Evolutionary conservation across 202 grass and related monocot genomes (phyloP).

Genomic region (Digitaria exilis): DNA sequence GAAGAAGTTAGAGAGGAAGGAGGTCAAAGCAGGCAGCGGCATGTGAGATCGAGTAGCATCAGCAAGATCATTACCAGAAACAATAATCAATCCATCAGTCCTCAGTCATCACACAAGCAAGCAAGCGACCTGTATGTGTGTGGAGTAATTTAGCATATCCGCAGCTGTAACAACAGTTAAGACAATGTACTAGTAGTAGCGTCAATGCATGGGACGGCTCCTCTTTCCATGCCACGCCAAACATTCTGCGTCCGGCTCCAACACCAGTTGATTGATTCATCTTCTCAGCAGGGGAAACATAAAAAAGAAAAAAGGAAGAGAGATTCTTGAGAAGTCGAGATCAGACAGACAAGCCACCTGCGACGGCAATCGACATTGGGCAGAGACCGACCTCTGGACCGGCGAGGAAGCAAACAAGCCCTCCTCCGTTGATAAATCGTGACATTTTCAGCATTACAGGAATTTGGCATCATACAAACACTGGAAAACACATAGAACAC

Average conservation of each 20-base stretch:
- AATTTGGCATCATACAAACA: too few species aligned
- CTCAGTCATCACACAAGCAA: neutral
- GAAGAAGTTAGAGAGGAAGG: too few species aligned
- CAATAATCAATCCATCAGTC: neutral
- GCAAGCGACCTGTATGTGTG: too few species aligned
- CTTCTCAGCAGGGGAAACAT: neutral
- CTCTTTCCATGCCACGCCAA: slow-evolving; percentile 8
- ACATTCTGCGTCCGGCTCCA: slow-evolving; percentile 16
- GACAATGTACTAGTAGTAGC: neutral
- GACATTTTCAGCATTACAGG: too few species aligned
- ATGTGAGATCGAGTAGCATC: too few species aligned
- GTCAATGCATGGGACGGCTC: neutral
- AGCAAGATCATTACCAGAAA: neutral
- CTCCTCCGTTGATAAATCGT: too few species aligned
- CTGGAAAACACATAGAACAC: too few species aligned
- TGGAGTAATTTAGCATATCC: neutral
- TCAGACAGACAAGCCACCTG: neutral
- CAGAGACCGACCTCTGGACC: too few species aligned
- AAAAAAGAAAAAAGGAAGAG: neutral
- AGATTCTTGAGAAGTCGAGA: slow-evolving; percentile 10
- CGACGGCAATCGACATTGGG: too few species aligned
- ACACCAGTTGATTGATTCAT: neutral
- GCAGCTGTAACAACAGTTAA: too few species aligned
- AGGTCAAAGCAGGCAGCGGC: too few species aligned
- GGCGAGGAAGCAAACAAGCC: too few species aligned